These are phyloP conservation scores for Sporothrix curviconia DNA, from an alignment of 2,329 filamentous ascomycete species.

Conservation along the genomic window DNA sequence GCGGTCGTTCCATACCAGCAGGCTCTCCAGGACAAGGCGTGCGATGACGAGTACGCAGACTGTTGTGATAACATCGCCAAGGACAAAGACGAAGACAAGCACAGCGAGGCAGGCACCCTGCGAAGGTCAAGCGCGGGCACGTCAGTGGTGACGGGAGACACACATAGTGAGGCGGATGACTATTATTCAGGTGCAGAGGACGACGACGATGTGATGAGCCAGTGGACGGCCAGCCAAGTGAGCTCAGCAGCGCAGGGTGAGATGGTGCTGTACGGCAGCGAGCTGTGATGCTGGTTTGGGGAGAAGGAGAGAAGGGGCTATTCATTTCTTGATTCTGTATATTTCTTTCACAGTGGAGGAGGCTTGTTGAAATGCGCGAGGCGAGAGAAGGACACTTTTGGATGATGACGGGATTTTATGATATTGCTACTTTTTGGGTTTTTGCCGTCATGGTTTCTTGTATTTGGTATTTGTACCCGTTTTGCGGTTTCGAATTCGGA, in stretches of 20 bases:
- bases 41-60: too few species aligned
- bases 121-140: slow-evolving; percentile 43
- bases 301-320: neutral
- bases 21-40: neutral
- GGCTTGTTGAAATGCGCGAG: neutral
- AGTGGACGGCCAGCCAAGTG: slow-evolving; percentile 42
- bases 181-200: slow-evolving; percentile 33
- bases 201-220: slow-evolving; percentile 33
- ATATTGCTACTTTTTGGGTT: neutral
- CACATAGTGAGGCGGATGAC: slow-evolving; percentile 19
- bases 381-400: neutral
- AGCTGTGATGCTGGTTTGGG: neutral
- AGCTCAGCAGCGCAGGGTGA: slow-evolving; percentile 22
- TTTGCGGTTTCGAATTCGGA: neutral
- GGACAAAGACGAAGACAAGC: slow-evolving; percentile 30
- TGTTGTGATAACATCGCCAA: slow-evolving; percentile 16
- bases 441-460: neutral
- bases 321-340: neutral
- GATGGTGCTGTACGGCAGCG: slow-evolving; percentile 20
- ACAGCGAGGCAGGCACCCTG: slow-evolving; percentile 47
- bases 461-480: too few species aligned
- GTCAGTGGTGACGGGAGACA: slow-evolving; percentile 35
- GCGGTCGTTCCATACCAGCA: slow-evolving; percentile 14
- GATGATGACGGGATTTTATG: slow-evolving; percentile 6
- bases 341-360: neutral